Base-by-base conservation (phyloP, 352 stramenopile genomes). In the Globisporangium nagaii region DNA sequence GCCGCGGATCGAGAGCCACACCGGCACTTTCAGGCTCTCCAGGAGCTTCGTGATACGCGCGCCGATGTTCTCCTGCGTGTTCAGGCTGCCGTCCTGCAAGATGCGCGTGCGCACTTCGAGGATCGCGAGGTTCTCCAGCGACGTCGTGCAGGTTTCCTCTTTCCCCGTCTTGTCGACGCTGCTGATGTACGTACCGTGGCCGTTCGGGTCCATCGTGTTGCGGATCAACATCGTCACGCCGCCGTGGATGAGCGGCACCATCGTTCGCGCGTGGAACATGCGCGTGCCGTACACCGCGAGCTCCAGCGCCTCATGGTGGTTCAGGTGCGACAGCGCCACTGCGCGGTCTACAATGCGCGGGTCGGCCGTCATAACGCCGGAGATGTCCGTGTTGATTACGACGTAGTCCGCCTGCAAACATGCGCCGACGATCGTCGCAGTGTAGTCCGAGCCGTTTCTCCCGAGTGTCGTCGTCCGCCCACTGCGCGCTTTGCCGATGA, bases 191-290 rank as follows among this genome's bases (percentile, higher is more conserved):
- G 84, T 91, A 40, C 84, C 84, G 43, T 86, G 75, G 48, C 80
- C 84, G 28, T 88, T 62, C 15, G 76, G 77, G 47, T 91, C 81
- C 79, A 90, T 90, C 0, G 79, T 91, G 65, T 91, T 93, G 51
- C 81, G 79, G 55, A 93, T 91, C 15, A 91, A 62, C 81, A 93
- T 91, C 7, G 84, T 86, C 24, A 91, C 78, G 11, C 79, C 77
- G 45, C 71, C 68, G 42, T 93, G 80, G 56, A 93, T 91, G 2
- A 93, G 65, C 46, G 80, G 83, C 47, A 93, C 70, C 79, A 93
- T 91, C n/a, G 83, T 93, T 7, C 80, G 79, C 4, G 83, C 73
- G 53, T 91, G 83, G 56, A 93, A 93, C 80, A 93, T 93, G 28
- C 83, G 73, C 1, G 80, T 90, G 17, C 83, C 80, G 56, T 93